These are phyloP conservation scores for Aspergillus vadensis DNA, from an alignment of 2,329 filamentous ascomycete genomes.

Conservation along the genomic window DNA sequence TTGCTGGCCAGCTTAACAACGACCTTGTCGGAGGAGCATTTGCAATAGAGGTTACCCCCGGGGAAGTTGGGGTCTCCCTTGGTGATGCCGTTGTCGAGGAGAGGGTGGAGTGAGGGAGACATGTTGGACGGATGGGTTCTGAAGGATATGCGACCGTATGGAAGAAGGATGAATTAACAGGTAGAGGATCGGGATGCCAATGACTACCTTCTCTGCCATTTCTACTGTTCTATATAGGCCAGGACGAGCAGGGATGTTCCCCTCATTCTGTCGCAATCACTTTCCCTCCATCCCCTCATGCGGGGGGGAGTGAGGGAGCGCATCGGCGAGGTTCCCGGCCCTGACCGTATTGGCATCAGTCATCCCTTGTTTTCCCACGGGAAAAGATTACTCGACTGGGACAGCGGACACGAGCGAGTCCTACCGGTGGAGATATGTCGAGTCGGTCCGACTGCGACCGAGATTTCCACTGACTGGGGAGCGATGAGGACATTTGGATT, in stretches of 20 bases:
- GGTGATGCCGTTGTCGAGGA: constrained; percentile 63
- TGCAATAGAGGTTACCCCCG: constrained; percentile 65
- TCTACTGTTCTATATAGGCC: background rate
- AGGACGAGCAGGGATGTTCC: background rate
- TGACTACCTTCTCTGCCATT: too few relatives aligned
- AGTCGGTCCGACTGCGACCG: background rate
- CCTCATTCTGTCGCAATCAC: background rate
- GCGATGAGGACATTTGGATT: too few relatives aligned
- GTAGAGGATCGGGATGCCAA: background rate
- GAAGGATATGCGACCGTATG: background rate
- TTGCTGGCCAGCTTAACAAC: constrained; percentile 60
- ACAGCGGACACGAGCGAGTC: background rate
- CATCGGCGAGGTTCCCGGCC: background rate
- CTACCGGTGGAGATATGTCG: background rate
- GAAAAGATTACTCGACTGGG: constrained; percentile 1
- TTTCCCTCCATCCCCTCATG: background rate
- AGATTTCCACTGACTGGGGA: too few relatives aligned
- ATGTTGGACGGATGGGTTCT: background rate
- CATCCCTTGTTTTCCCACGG: background rate
- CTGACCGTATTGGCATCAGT: background rate
- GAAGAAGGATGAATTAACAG: background rate
- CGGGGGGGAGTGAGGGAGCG: background rate
- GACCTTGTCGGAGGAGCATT: constrained; percentile 59
- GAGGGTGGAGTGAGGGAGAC: constrained; percentile 58
- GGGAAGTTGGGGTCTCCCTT: constrained; percentile 58